These are phyloP conservation scores for Karstenula rhodostoma DNA, from an alignment of 2,329 filamentous ascomycete genomes.

Conservation along the genomic window DNA sequence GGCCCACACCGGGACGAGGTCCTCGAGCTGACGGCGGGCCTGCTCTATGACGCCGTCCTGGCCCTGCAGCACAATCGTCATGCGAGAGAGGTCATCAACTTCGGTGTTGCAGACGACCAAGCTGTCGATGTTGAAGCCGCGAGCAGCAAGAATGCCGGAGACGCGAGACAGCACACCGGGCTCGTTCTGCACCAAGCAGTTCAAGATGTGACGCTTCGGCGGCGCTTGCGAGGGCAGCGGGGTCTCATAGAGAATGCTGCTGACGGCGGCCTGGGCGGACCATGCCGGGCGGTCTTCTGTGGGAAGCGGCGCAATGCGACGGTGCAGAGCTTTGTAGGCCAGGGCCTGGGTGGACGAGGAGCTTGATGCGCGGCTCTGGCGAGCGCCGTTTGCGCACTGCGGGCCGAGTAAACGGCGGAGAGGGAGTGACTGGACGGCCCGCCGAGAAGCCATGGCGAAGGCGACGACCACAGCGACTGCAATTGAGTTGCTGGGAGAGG, in stretches of 20 bases:
- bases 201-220: conserved; percentile 93
- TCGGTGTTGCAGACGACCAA: conserved; percentile 98
- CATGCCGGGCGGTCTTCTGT: conserved; percentile 81
- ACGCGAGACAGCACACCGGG: conserved; percentile 96
- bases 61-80: conserved; percentile 97
- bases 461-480: conserved; percentile 21
- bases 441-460: conserved; percentile 53
- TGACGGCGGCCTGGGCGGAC: conserved; percentile 89
- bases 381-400: conserved; percentile 37
- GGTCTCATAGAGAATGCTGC: conserved; percentile 98
- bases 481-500: conserved; percentile 25
- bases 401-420: conserved; percentile 43
- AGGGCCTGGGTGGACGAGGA: conserved; percentile 87
- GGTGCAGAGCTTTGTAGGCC: conserved; percentile 96
- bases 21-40: conserved; percentile 91
- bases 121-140: conserved; percentile 99
- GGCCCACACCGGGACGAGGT: conserved; percentile 97
- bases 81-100: conserved; percentile 93
- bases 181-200: conserved; percentile 98
- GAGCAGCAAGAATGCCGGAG: conserved; percentile 92
- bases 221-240: conserved; percentile 83
- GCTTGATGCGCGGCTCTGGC: conserved; percentile 50
- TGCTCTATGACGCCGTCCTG: conserved; percentile 98
- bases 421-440: conserved; percentile 49
- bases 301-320: conserved; percentile 85